A percentile compares a stretch with the other conserved stretches of the same genome.
Conservation (phyloP, 2,329 filamentous ascomycete species). For the Ceratocystis colombiana region DNA sequence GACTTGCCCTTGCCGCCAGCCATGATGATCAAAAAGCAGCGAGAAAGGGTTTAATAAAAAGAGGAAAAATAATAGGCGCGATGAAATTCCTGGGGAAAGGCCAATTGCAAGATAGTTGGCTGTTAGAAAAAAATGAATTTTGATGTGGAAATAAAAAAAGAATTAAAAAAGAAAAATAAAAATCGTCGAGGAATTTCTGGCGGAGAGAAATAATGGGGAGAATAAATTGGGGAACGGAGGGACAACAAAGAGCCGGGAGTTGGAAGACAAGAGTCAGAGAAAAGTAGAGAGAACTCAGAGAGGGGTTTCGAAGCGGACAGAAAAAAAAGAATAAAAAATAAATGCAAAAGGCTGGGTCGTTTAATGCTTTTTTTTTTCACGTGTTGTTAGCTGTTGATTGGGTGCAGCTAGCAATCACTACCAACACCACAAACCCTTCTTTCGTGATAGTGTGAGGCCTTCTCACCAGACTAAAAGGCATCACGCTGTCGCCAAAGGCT, state of each 20-base stretch:
- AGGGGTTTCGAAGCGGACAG: slow-evolving; percentile 17
- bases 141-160: background rate
- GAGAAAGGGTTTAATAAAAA: slow-evolving; percentile 3
- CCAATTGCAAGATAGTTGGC: background rate
- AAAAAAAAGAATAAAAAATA: slow-evolving; percentile 11
- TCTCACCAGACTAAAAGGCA: background rate
- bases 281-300: slow-evolving; percentile 9
- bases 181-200: background rate
- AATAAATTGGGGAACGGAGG: background rate
- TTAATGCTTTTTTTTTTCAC: no score
- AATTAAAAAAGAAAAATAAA: slow-evolving; percentile 13
- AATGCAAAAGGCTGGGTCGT: slow-evolving; percentile 17
- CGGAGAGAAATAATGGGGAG: background rate
- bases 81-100: background rate
- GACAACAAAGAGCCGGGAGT: background rate
- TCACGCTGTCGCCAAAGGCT: background rate
- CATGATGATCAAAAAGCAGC: slow-evolving; percentile 36
- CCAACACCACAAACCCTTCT: no score
- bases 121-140: background rate
- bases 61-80: slow-evolving; percentile 17
- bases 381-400: slow-evolving; percentile 1
- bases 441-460: no score
- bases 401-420: no score
- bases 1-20: slow-evolving; percentile 90
- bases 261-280: slow-evolving; percentile 17